These are phyloP conservation scores for Fagus sylvatica DNA, from an alignment of 306 rosid genomes.

Conservation along the genomic window DNA sequence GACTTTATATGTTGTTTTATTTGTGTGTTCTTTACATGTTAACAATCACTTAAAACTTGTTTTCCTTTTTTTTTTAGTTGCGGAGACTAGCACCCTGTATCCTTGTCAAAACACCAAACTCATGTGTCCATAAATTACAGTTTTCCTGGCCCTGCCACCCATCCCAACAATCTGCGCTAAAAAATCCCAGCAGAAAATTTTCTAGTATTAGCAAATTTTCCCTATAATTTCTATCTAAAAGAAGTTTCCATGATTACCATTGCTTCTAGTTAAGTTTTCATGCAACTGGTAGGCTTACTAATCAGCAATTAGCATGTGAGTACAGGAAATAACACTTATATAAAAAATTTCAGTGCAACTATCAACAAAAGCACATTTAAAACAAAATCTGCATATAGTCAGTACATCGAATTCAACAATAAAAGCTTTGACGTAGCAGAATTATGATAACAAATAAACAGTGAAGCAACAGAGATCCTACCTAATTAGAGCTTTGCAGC, in stretches of 20 bases:
- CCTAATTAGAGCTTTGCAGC: constrained; percentile 95
- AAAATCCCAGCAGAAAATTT: not conserved
- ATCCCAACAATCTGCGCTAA: not conserved
- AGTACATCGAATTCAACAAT: constrained; percentile 5
- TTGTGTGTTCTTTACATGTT: not conserved
- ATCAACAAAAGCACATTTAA: not conserved
- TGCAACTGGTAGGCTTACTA: not conserved
- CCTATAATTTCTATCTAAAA: not conserved
- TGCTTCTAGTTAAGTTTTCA: not conserved
- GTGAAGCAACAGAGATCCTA: constrained; percentile 29
- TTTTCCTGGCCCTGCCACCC: constrained; percentile 7
- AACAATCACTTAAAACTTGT: not conserved
- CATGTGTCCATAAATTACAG: not conserved
- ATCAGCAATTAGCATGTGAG: not conserved
- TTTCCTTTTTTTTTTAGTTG: not conserved
- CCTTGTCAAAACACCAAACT: not conserved
- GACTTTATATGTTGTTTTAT: not conserved
- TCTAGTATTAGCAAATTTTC: not conserved
- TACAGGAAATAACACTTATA: not conserved
- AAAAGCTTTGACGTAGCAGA: constrained; percentile 15
- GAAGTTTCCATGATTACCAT: not conserved
- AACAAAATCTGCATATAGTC: not conserved
- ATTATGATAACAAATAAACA: not conserved
- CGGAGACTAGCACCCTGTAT: not conserved
- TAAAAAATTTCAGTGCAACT: not conserved